A percentile compares a stretch with the other conserved stretches of the same genome.
These are phyloP conservation scores for Penicillium paneum DNA, from an alignment of 2,329 filamentous ascomycete species.

Conservation along the genomic window DNA sequence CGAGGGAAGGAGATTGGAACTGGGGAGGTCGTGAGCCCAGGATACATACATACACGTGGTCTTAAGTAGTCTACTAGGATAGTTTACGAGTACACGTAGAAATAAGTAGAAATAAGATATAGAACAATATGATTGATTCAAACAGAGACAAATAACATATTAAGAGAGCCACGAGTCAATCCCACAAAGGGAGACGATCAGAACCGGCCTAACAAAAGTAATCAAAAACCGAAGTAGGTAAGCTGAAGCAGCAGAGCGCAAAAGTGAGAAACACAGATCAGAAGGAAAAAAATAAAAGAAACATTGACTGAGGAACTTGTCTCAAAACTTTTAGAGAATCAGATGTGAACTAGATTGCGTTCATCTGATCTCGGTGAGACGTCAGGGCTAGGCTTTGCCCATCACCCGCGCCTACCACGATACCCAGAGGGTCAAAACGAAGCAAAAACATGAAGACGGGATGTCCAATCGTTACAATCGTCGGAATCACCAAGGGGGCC, in stretches of 20 bases:
- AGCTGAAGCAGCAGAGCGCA: neutral
- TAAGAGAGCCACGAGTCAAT: constrained; percentile 51
- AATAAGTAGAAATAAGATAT: neutral
- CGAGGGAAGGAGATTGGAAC: neutral
- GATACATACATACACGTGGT: too few relatives aligned
- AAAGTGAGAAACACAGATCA: neutral
- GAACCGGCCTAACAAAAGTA: constrained; percentile 42
- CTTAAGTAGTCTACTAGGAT: neutral
- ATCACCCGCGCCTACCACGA: constrained; percentile 36
- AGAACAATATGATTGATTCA: neutral
- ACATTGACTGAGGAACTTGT: constrained; percentile 15
- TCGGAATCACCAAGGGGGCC: neutral
- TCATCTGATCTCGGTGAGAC: constrained; percentile 26
- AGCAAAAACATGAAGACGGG: neutral
- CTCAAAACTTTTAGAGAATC: constrained; percentile 32
- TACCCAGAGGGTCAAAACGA: constrained; percentile 21
- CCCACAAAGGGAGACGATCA: constrained; percentile 48
- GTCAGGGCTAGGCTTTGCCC: constrained; percentile 31
- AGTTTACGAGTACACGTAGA: neutral
- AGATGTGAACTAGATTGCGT: constrained; percentile 18
- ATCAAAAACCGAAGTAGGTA: constrained; percentile 1
- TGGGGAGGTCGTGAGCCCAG: neutral
- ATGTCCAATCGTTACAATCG: neutral
- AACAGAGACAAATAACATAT: constrained; percentile 16
- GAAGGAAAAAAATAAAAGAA: constrained; percentile 10